Evolutionary conservation across 192 early-diverging fungal species (phyloP).

Genomic region (Linnemannia schmuckeri): DNA sequence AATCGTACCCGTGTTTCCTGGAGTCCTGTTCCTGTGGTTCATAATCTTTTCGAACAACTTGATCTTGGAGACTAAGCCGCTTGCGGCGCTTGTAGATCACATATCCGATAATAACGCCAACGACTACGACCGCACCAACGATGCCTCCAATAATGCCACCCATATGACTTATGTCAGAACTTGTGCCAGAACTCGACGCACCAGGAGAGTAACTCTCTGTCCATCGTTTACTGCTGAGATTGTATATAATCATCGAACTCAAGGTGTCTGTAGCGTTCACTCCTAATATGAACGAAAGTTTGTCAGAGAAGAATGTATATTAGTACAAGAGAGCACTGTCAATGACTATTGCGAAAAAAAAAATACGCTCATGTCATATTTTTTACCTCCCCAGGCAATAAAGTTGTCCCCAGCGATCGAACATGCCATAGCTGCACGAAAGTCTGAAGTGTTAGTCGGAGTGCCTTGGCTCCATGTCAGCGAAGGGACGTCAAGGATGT

Average conservation of each 20-base stretch:
- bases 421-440: slow-evolving; percentile 18
- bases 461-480: slow-evolving; percentile 2
- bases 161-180: background rate
- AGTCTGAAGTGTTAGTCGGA: background rate
- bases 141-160: background rate
- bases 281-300: background rate
- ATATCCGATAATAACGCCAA: background rate
- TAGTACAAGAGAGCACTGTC: background rate
- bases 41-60: background rate
- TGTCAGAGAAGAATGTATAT: background rate
- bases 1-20: background rate
- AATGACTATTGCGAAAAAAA: background rate
- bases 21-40: background rate
- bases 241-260: background rate
- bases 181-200: background rate
- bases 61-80: background rate
- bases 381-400: slow-evolving; percentile 20
- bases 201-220: background rate
- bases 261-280: background rate
- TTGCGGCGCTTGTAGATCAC: background rate
- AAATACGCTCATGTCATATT: background rate
- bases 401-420: background rate
- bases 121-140: background rate
- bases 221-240: background rate
- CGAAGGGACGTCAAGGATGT: slow-evolving; percentile 1